These are phyloP conservation scores for Arthrobotrys pseudoclavata DNA, from an alignment of 2,329 filamentous ascomycete genomes.

Conservation along the genomic window DNA sequence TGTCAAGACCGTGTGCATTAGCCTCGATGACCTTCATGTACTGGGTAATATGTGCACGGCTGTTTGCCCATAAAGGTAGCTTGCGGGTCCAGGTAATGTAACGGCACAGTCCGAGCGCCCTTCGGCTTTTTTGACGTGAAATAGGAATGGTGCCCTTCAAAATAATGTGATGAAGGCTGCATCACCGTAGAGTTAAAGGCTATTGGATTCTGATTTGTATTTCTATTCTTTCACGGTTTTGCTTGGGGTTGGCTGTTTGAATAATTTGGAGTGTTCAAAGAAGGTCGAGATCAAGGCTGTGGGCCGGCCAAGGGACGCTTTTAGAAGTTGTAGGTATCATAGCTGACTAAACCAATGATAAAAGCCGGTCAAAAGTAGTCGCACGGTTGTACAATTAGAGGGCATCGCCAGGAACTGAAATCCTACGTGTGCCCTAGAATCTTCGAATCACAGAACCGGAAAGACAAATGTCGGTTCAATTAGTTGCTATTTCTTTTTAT, in stretches of 20 bases:
- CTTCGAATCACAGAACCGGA: slow-evolving; percentile 10
- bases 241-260: neutral
- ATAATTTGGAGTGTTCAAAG: neutral
- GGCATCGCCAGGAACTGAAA: slow-evolving; percentile 45
- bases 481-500: slow-evolving; percentile 11
- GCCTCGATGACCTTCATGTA: neutral
- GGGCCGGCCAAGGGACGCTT: neutral
- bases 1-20: neutral
- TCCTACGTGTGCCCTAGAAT: slow-evolving; percentile 44
- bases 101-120: slow-evolving; percentile 1
- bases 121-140: slow-evolving; percentile 5
- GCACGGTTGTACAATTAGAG: slow-evolving; percentile 29
- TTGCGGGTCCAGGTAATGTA: slow-evolving; percentile 1
- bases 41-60: neutral
- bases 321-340: neutral
- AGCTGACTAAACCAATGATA: neutral
- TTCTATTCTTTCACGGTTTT: neutral
- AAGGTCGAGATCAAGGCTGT: slow-evolving; percentile 16
- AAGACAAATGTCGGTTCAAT: neutral
- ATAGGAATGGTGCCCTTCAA: neutral
- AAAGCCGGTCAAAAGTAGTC: slow-evolving; percentile 16
- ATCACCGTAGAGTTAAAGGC: neutral
- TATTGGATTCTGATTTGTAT: neutral
- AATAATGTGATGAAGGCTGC: slow-evolving; percentile 3
- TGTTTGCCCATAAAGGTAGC: neutral